Conservation (phyloP, 148 eudicot species). For the Diospyros kaki region DNA sequence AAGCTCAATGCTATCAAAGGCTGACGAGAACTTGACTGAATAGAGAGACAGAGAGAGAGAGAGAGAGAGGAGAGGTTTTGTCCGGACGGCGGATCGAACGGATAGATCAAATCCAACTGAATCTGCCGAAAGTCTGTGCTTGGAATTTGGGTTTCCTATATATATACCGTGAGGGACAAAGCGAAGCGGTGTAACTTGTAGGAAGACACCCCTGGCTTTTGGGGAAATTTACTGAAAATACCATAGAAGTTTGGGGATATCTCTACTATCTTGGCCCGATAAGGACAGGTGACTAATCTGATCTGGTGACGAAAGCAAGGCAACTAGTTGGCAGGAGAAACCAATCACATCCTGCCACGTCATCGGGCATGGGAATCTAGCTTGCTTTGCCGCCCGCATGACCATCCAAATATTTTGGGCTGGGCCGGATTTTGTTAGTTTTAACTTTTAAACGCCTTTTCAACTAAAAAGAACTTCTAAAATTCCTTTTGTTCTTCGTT, state of each 20-base stretch:
- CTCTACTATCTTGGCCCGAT: background rate
- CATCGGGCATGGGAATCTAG: no score
- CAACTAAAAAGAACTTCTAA: no score
- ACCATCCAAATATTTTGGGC: no score
- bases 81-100: slow-evolving; percentile 6
- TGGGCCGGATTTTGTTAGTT: no score
- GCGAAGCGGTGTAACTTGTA: no score
- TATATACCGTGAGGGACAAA: background rate
- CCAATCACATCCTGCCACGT: no score
- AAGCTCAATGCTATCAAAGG: background rate
- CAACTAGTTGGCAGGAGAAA: background rate
- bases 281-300: background rate
- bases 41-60: background rate
- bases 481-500: no score
- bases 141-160: background rate
- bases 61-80: slow-evolving; percentile 6
- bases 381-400: no score
- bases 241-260: background rate
- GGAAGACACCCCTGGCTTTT: background rate
- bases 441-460: no score
- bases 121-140: background rate
- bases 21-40: background rate
- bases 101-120: slow-evolving; percentile 1
- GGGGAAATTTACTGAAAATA: slow-evolving; percentile 10
- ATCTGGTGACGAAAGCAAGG: background rate